Evolutionary conservation across 495 filamentous ascomycete species (phyloP).

Genomic region (Penicillium bialowiezense): DNA sequence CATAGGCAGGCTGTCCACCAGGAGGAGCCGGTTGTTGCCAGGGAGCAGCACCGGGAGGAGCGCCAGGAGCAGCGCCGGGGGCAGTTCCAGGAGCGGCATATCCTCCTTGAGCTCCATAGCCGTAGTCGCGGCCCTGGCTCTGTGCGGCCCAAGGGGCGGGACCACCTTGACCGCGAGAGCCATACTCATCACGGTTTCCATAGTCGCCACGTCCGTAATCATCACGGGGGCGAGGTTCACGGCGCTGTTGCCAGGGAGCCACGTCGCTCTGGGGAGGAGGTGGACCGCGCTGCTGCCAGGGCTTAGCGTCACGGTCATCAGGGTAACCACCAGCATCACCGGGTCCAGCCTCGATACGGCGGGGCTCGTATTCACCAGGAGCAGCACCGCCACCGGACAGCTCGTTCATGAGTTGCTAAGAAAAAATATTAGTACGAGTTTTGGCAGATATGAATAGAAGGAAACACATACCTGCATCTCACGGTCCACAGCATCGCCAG

Average conservation of each 20-base stretch:
- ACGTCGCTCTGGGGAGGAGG: slow-evolving; percentile 71
- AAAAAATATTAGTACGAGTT: slow-evolving; percentile 32
- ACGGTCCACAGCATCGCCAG: slow-evolving; percentile 84
- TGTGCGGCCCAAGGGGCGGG: slow-evolving; percentile 48
- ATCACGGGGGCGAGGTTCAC: slow-evolving; percentile 51
- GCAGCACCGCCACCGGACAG: slow-evolving; percentile 65
- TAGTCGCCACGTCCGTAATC: slow-evolving; percentile 55
- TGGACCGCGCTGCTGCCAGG: slow-evolving; percentile 81
- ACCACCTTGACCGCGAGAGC: slow-evolving; percentile 26
- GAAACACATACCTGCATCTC: slow-evolving; percentile 81
- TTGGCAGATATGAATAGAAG: not conserved
- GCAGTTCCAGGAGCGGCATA: slow-evolving; percentile 29
- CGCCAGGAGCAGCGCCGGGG: slow-evolving; percentile 20
- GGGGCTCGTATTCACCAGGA: slow-evolving; percentile 62
- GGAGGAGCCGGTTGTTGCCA: slow-evolving; percentile 66
- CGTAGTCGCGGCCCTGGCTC: slow-evolving; percentile 32
- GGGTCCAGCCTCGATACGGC: slow-evolving; percentile 85
- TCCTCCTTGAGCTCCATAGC: slow-evolving; percentile 34
- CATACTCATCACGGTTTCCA: slow-evolving; percentile 28
- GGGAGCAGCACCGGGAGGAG: slow-evolving; percentile 46
- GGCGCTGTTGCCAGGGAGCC: slow-evolving; percentile 68
- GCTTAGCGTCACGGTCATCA: slow-evolving; percentile 64
- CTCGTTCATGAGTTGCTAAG: slow-evolving; percentile 95
- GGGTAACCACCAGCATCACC: slow-evolving; percentile 41
- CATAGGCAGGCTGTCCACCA: slow-evolving; percentile 48